Percentiles rank a stretch among this genome's conserved stretches.
Evolutionary conservation across 2,329 filamentous ascomycete genomes (phyloP).

Genomic region (Penicillium sp.): DNA sequence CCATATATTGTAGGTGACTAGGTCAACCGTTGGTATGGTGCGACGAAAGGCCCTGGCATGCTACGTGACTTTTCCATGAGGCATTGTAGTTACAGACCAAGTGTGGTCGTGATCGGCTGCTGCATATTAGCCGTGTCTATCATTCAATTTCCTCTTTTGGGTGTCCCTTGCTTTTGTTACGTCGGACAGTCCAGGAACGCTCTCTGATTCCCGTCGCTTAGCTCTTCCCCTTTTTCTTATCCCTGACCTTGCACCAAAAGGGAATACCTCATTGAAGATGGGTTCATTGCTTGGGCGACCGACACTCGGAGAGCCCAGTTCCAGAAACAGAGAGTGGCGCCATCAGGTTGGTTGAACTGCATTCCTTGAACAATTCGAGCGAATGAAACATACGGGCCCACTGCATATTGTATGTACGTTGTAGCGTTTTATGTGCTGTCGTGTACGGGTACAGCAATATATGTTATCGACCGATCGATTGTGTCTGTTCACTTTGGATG

Average conservation of each 20-base stretch:
- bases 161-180: conserved; percentile 19
- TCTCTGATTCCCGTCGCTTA: conserved; percentile 4
- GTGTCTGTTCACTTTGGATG: not conserved
- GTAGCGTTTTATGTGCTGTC: not conserved
- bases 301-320: not conserved
- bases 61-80: conserved; percentile 4
- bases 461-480: not conserved
- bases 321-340: not conserved
- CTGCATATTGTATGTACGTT: not conserved
- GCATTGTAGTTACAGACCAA: conserved; percentile 1
- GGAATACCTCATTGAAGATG: conserved; percentile 9
- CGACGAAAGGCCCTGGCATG: conserved; percentile 19
- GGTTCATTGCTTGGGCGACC: conserved; percentile 13
- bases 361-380: conserved; percentile 1
- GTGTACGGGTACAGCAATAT: conserved; percentile 1
- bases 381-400: not conserved
- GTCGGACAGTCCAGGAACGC: conserved; percentile 14
- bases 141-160: conserved; percentile 15
- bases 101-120: conserved; percentile 18
- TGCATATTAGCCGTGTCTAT: conserved; percentile 17
- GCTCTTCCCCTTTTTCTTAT: conserved; percentile 6
- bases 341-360: conserved; percentile 2
- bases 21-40: not conserved
- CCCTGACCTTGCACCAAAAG: conserved; percentile 10
- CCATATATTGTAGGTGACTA: not conserved